Evolutionary conservation across 257 asterid genomes (phyloP), one percentile per base, ranked within the genome.

Genomic region (Solanum sitiens): DNA sequence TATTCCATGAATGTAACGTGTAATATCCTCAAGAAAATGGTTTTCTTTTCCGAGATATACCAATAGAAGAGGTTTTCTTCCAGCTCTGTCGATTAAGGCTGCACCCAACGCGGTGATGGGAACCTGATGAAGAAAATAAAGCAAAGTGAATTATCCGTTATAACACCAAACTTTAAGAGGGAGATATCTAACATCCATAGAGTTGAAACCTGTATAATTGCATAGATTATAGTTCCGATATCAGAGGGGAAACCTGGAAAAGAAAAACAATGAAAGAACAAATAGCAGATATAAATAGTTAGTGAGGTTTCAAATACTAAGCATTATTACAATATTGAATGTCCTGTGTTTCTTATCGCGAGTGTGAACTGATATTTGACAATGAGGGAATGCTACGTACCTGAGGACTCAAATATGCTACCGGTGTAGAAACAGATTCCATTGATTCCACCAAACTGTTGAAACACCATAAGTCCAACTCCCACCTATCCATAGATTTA

Each of bases 361-460:
- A 6, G 18, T 18, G 44, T 30, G 18, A 50, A 47, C 3, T 80
- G 85, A 80, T 47, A 30, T 80, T 47, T 47, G 70, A 80, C 80
- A 83, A 56, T 50, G 11, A 45, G 79, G 50, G 61, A 37, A 85
- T 89, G n/a, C 61, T 89, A 93, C 98, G 39, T 37, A 37, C 39
- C 99, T 70, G 99, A 72, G 32, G 97, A 86, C 90, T 95, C 98
- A 86, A 97, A 97, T 87, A 97, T 95, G 74, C 99, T 95, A 91
- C 98, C 94, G 18, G 98, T 92, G 90, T 97, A 97, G 93, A 95
- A 97, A 90, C 96, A 92, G 44, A 97, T 65, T 88, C 99, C 99
- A 89, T 95, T 97, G 86, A 95, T 97, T 86, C 99, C 99, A 84
- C 99, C 99, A 87, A 97, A 92, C 84, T 97, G 99, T 89, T 97